Evolutionary conservation across 176 grass and related monocot genomes (phyloP), one percentile per base, ranked within the genome.

Genomic region (Oropetium thomaeum): DNA sequence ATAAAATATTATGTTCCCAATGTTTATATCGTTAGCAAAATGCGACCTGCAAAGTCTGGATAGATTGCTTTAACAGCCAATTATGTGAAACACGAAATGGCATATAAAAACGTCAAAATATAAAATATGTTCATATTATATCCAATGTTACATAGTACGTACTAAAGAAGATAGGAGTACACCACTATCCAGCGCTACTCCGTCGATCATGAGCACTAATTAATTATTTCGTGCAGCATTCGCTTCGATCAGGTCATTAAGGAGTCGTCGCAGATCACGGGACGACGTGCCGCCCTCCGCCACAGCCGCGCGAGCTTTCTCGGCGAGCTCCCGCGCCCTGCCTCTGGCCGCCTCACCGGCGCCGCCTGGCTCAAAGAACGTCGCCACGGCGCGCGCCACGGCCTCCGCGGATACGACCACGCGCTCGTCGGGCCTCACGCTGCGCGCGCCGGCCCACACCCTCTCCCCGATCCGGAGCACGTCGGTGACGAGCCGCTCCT

Each of bases 401-500:
- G 33, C 67, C 15, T 61, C 34, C 10, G 58, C 67, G 0, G 67
- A 62, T 5, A 79, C 10, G 33, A 79, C 3, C 26, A 26, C 61
- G 32, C 44, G 55, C 41, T 76, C 80, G 10, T 71, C 5, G 12
- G 57, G 47, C 70, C 60, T 22, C 15, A 31, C 54, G 44, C 78
- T 44, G n/a, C 79, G 40, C 8, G 5, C 7, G 5, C 35, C 35
- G 35, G 3, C 7, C 45, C 45, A 48, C 16, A 48, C 15, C 4
- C 45, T 4, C 16, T 48, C 45, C 22, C 68, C 68, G 68, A 71
- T 53, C 45, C 10, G 0, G 10, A 71, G 45, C 1, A 84, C 74
- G 2, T 84, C 82, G 15, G 58, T 84, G 0, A 72, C 79, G 38
- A 90, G 47, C 63, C 79, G 43, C 74, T 90, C 74, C 62, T 71